Percentiles rank a stretch among this genome's conserved stretches.
These are phyloP conservation scores for Melocanna baccifera DNA, from an alignment of 176 grass and related monocot genomes.

Conservation along the genomic window DNA sequence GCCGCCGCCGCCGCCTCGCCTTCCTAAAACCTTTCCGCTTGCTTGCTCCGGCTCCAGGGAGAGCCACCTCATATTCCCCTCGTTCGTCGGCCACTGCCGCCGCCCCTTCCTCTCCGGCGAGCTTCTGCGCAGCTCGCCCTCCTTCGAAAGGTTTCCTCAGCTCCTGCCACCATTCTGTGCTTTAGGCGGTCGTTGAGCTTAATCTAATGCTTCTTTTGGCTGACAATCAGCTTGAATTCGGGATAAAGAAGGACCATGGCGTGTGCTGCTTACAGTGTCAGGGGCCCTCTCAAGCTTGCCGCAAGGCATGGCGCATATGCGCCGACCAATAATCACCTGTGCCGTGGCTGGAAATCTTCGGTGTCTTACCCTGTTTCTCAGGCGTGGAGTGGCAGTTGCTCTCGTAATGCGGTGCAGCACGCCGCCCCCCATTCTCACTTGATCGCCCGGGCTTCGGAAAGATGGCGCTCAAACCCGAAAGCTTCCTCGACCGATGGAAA, in stretches of 20 bases:
- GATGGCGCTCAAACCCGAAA: background rate
- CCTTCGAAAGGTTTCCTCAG: background rate
- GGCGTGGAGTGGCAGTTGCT: constrained; percentile 9
- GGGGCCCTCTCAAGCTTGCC: constrained; percentile 27
- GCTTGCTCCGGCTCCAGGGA: too few relatives aligned
- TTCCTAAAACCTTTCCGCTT: too few relatives aligned
- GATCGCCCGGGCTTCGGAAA: background rate
- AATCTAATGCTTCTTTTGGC: background rate
- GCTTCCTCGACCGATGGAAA: background rate
- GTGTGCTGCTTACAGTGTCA: constrained; percentile 33
- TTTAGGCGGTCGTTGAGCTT: background rate
- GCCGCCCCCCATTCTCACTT: background rate
- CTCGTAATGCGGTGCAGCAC: background rate
- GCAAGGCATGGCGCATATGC: background rate
- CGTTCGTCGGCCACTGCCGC: too few relatives aligned
- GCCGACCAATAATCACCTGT: background rate
- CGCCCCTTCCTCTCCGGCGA: background rate
- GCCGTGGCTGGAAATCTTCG: constrained; percentile 14
- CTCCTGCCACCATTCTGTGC: background rate
- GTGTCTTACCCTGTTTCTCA: constrained; percentile 25
- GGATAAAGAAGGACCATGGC: constrained; percentile 42
- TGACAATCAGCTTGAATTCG: background rate
- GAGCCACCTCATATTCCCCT: background rate
- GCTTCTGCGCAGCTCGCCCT: background rate
- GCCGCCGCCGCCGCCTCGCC: too few relatives aligned